Base-by-base conservation (phyloP, 768 basidiomycete genomes). In the Russula vinacea region DNA sequence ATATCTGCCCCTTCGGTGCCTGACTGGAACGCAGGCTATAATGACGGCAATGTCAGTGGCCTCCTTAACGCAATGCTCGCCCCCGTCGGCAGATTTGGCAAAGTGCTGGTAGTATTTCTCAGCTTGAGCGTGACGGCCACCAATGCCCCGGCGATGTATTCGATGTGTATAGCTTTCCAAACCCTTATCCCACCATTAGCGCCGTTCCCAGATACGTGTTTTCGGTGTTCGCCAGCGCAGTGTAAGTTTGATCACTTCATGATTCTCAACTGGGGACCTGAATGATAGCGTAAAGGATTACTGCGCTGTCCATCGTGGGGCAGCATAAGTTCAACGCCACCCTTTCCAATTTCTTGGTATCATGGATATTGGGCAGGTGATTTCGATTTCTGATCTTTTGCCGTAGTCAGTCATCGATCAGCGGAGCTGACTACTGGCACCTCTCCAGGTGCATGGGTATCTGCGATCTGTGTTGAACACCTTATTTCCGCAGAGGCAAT, bases 121-220 rank as follows among this genome's bases (percentile, higher is more conserved):
- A 84, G 87, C n/a, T 75, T 94, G 33, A 86, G 86, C 62, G 85
- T 92, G 11, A 85, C 86, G 1, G 89, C 84, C 5, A 94, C 92
- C 75, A 87, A 90, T 52, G 88, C 90, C 1, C 83, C 87, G 3
- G 88, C 90, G 8, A 85, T 93, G 65, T 97, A 97, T 74, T 90
- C 88, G 50, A 82, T 88, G 60, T 83, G 85, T 67, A 79, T 93
- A 65, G 87, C 84, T 70, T 76, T 90, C 66, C 91, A 93, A 71
- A 79, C 88, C 1, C 79, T 87, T 69, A 72, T 88, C 4, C 89
- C 90, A 0, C 78, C 76, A 47, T 77, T 86, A 37, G 77, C 79
- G 74, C 71, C 63, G 79, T 90, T 9, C 90, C 89, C 2, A 79
- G 89, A 70, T 91, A 87, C 72, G 75, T 90, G 17, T 85, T 92